These are phyloP conservation scores for Lactifluus hygrophoroides DNA, from an alignment of 768 basidiomycete species.

Conservation along the genomic window DNA sequence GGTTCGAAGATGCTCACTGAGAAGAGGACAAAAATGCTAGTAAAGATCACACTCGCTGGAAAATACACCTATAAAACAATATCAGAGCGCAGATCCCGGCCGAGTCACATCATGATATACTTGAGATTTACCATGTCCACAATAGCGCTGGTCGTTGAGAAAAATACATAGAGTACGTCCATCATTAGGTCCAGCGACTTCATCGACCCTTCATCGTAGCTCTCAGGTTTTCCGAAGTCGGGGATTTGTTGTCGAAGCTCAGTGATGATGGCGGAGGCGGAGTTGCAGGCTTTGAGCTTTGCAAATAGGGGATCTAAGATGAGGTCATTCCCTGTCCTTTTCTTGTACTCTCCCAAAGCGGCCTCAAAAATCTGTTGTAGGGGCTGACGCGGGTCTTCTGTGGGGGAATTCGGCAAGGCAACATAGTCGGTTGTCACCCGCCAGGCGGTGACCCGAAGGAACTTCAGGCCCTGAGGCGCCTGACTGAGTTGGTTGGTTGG, in stretches of 20 bases:
- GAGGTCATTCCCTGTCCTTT: neutral
- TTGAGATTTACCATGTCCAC: neutral
- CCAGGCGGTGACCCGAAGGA: too few species aligned
- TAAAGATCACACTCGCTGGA: neutral
- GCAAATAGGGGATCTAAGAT: neutral
- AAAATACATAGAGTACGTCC: neutral
- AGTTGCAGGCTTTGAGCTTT: neutral
- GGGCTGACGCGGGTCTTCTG: too few species aligned
- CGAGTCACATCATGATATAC: too few species aligned
- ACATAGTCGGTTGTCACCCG: too few species aligned
- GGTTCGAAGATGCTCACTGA: neutral
- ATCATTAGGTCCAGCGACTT: neutral
- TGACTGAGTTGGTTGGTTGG: too few species aligned
- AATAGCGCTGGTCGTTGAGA: neutral
- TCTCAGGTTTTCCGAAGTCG: neutral
- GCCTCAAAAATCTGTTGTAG: neutral
- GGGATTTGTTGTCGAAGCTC: neutral
- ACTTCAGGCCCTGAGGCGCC: too few species aligned
- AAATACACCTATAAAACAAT: neutral
- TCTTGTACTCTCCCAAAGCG: neutral
- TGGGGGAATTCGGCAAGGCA: too few species aligned
- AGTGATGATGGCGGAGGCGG: neutral
- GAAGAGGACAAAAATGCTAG: neutral
- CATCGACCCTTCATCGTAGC: neutral
- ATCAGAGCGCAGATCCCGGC: neutral